phyloP scores from a whole-genome alignment of 176 grass and related monocot species.

The Hordeum marinum region DNA sequence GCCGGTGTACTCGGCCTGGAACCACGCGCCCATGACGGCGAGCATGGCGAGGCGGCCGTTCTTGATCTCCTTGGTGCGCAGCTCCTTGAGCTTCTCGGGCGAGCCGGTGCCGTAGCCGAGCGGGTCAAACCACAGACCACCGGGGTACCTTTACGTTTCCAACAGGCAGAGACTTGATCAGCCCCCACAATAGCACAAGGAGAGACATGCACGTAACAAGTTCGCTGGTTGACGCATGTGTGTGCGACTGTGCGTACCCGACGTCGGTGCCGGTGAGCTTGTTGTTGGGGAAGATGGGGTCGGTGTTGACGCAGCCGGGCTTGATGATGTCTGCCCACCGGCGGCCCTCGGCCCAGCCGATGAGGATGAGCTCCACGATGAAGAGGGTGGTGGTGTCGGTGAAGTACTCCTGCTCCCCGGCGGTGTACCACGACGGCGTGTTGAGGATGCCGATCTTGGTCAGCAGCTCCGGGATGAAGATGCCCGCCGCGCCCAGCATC shows the following conservation, averaged over 20 bases:
- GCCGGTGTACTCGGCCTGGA: slow-evolving; percentile 87
- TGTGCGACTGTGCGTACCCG: slow-evolving; percentile 30
- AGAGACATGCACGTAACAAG: background rate
- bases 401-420: slow-evolving; percentile 83
- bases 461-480: slow-evolving; percentile 91
- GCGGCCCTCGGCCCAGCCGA: slow-evolving; percentile 90
- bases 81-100: slow-evolving; percentile 77
- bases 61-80: slow-evolving; percentile 97
- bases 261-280: slow-evolving; percentile 95
- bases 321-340: slow-evolving; percentile 96
- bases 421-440: slow-evolving; percentile 90
- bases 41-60: slow-evolving; percentile 96
- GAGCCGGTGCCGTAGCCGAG: slow-evolving; percentile 70
- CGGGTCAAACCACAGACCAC: slow-evolving; percentile 91
- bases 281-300: slow-evolving; percentile 88
- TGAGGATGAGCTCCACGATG: slow-evolving; percentile 83
- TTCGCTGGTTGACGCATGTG: background rate
- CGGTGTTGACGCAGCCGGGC: slow-evolving; percentile 83
- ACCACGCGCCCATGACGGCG: slow-evolving; percentile 96
- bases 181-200: background rate
- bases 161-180: background rate
- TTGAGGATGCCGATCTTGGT: slow-evolving; percentile 89
- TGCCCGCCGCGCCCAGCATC: slow-evolving; percentile 90
- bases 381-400: slow-evolving; percentile 96
- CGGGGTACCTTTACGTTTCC: slow-evolving; percentile 56